A percentile compares a stretch with the other conserved stretches of the same genome.
Evolutionary conservation across 2,329 filamentous ascomycete species (phyloP).

Genomic region (Fusarium kyushuense): DNA sequence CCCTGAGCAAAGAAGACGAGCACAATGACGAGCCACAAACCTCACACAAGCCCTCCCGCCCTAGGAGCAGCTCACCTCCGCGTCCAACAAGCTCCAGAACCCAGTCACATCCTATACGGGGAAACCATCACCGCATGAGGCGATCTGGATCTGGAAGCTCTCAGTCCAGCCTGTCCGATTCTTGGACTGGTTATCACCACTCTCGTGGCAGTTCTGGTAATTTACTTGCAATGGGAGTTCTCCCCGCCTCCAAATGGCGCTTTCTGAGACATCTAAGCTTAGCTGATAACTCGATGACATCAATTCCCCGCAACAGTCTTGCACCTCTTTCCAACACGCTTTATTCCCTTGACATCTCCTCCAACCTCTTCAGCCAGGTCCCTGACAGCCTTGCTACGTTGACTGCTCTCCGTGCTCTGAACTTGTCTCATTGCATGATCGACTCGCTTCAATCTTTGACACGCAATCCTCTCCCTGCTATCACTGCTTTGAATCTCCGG

Average conservation of each 20-base stretch:
- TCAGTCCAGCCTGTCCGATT: conserved; percentile 79
- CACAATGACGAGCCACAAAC: conserved; percentile 60
- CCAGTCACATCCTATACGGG: conserved; percentile 73
- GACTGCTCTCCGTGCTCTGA: conserved; percentile 89
- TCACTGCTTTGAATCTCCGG: conserved; percentile 91
- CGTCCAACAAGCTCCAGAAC: conserved; percentile 82
- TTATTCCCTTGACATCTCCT: conserved; percentile 91
- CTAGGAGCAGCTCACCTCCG: conserved; percentile 83
- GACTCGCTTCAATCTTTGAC: conserved; percentile 89
- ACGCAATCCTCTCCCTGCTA: conserved; percentile 88
- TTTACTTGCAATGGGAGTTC: conserved; percentile 74
- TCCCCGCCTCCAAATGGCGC: conserved; percentile 92
- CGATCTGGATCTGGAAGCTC: conserved; percentile 94
- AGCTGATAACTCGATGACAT: conserved; percentile 89
- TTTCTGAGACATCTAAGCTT: conserved; percentile 93
- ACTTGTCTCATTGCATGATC: conserved; percentile 98
- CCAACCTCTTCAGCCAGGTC: conserved; percentile 93
- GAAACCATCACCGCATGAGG: conserved; percentile 79
- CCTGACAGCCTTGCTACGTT: conserved; percentile 90
- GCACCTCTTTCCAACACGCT: conserved; percentile 87
- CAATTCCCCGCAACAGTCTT: conserved; percentile 80
- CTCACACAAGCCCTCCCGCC: conserved; percentile 62
- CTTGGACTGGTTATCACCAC: conserved; percentile 66
- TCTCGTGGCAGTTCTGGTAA: conserved; percentile 82
- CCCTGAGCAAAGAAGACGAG: conserved; percentile 60